Conservation (phyloP, 1,284 basidiomycete genomes). For the Irpex rosettiformis region DNA sequence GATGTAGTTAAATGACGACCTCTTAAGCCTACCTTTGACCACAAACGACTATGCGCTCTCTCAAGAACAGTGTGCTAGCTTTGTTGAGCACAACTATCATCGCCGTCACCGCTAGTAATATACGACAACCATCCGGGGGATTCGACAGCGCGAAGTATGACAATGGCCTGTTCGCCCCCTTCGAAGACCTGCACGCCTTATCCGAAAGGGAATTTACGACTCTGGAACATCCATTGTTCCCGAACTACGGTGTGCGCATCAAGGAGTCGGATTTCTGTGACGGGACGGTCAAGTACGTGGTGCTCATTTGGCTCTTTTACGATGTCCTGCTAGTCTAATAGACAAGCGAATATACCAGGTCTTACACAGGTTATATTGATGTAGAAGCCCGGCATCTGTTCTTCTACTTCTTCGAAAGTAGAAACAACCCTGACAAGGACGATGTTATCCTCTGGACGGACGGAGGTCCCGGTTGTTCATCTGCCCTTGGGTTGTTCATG, state of each 20-base stretch:
- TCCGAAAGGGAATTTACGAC: constrained; percentile 40
- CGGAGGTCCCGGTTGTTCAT: constrained; percentile 51
- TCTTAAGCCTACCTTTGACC: background rate
- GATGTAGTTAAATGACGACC: no score
- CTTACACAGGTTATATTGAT: constrained; percentile 21
- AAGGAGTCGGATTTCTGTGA: constrained; percentile 34
- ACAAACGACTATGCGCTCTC: background rate
- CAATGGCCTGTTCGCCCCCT: constrained; percentile 37
- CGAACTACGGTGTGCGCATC: constrained; percentile 51
- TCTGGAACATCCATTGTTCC: constrained; percentile 50
- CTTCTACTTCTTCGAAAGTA: constrained; percentile 78
- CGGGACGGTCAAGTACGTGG: constrained; percentile 29
- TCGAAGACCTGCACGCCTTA: constrained; percentile 38
- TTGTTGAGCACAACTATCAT: no score
- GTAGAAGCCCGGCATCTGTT: constrained; percentile 52
- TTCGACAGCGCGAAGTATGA: constrained; percentile 25
- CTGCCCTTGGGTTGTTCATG: constrained; percentile 56
- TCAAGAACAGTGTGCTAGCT: background rate
- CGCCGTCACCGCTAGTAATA: background rate
- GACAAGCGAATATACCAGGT: constrained; percentile 4
- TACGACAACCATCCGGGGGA: background rate
- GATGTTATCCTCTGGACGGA: constrained; percentile 68
- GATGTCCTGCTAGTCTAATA: no score
- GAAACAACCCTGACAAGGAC: constrained; percentile 61
- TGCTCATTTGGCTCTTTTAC: no score